These are phyloP conservation scores for Rhizopogon sp. DNA, from an alignment of 768 basidiomycete genomes.

Conservation along the genomic window DNA sequence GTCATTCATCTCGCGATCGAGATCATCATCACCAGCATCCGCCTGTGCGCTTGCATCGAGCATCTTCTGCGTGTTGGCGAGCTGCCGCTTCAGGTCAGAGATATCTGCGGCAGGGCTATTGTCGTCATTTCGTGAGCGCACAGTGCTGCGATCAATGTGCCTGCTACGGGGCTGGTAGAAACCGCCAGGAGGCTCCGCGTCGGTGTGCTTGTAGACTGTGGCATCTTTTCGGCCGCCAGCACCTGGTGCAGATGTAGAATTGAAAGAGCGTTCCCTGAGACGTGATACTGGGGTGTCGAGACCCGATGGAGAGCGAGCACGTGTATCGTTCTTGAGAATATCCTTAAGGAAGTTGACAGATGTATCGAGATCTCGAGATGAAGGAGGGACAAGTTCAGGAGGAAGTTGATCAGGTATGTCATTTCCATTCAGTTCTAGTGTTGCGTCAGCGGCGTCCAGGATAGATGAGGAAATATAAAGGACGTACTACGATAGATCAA, in stretches of 20 bases:
- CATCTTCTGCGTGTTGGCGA: slow-evolving; percentile 74
- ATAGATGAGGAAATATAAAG: background rate
- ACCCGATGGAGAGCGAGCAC: slow-evolving; percentile 57
- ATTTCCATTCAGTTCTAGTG: slow-evolving; percentile 84
- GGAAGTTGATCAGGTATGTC: slow-evolving; percentile 85
- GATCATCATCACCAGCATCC: slow-evolving; percentile 78
- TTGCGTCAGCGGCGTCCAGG: background rate
- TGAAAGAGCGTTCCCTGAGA: slow-evolving; percentile 70
- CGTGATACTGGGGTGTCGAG: slow-evolving; percentile 53
- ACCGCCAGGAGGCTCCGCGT: slow-evolving; percentile 50
- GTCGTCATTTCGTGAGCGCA: slow-evolving; percentile 71
- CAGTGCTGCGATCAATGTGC: slow-evolving; percentile 79
- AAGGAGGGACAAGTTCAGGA: slow-evolving; percentile 86
- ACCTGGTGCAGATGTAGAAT: slow-evolving; percentile 42
- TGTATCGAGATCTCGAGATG: slow-evolving; percentile 79
- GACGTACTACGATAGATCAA: slow-evolving; percentile 90
- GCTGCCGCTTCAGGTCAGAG: slow-evolving; percentile 79
- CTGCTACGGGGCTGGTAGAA: slow-evolving; percentile 79
- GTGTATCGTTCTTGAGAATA: slow-evolving; percentile 81
- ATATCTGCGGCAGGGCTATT: slow-evolving; percentile 62
- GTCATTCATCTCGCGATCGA: slow-evolving; percentile 89
- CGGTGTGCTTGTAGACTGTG: slow-evolving; percentile 84
- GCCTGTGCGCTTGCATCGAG: slow-evolving; percentile 71
- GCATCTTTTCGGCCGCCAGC: slow-evolving; percentile 76
- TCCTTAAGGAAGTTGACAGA: slow-evolving; percentile 89